Base-by-base conservation (phyloP, 2,329 filamentous ascomycete genomes). In the Ophiostoma montium region DNA sequence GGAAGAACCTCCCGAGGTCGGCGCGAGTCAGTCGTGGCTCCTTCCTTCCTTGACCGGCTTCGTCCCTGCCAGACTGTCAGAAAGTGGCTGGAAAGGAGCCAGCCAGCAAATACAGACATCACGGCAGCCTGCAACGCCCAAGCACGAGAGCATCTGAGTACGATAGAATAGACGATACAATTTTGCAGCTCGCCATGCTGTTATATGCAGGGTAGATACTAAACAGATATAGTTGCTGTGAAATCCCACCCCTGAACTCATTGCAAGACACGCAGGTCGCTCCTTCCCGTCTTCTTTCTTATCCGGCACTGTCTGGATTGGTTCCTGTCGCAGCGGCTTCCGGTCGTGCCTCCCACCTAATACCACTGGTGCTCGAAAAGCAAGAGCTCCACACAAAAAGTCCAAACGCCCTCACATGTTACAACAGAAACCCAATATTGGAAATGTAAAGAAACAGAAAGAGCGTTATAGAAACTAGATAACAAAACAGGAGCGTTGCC, bases 331-430 rank as follows among this genome's bases (percentile, higher is more conserved):
- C 35, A 35, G 18, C 19, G 12, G 16, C 30, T 3, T 39, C 23
- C 33, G 43, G 45, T 35, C 18, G 35, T 23, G 32, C 49, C 33
- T 47, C 33, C 49, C 38, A 27, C 38, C 32, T 36, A 38, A 11
- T 42, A 27, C 35, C 18, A 21, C 8, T 19, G 35, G 36, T 50
- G 42, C 30, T n/a, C 30, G 42, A 23, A 33, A 33, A 44, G 42
- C 16, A n/a, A 15, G 12, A 16, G 30, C 23, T 30, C 16, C 23
- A n/a, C 41, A 46, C 33, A 48, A 23, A 46, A 49, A 50, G 44
- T 49, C 47, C 51, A 51, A 54, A 54, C 52, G 48, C 52, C 52
- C 48, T 35, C n/a, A 49, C 50, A 49, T 50, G 50, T 31, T 42
- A 50, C 52, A 52, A 11, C 48, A 48, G 46, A 46, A 35, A 47